These are phyloP conservation scores for Penicillium brevicompactum DNA, from an alignment of 2,329 filamentous ascomycete genomes.

Conservation along the genomic window DNA sequence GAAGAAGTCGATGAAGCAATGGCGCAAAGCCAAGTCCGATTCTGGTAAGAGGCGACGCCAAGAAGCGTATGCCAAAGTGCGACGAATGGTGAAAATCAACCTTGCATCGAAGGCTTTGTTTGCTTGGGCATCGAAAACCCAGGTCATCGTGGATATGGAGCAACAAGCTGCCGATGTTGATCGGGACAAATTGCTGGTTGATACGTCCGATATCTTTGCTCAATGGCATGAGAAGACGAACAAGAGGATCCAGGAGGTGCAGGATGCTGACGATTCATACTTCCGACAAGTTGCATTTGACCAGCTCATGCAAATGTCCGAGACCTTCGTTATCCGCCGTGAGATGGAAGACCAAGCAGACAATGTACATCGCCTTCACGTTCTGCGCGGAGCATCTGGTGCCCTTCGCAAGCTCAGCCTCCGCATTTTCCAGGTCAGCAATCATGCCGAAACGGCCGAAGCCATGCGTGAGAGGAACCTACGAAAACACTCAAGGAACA, in stretches of 20 bases:
- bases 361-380: conserved; percentile 49
- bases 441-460: conserved; percentile 54
- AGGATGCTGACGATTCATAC: conserved; percentile 42
- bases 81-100: conserved; percentile 57
- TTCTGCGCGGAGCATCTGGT: conserved; percentile 49
- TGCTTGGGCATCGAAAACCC: conserved; percentile 40
- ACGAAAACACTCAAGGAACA: conserved; percentile 56
- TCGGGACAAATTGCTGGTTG: conserved; percentile 36
- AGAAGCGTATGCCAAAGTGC: conserved; percentile 57
- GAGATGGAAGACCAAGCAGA: conserved; percentile 49
- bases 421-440: conserved; percentile 57
- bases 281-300: conserved; percentile 41
- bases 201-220: conserved; percentile 40
- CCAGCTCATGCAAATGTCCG: conserved; percentile 41
- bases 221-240: conserved; percentile 47
- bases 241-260: conserved; percentile 35
- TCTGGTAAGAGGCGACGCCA: conserved; percentile 56
- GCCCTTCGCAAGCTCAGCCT: conserved; percentile 61
- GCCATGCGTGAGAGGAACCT: conserved; percentile 56
- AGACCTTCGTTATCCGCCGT: conserved; percentile 34
- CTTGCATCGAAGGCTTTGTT: conserved; percentile 50
- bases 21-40: conserved; percentile 54
- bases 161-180: conserved; percentile 41
- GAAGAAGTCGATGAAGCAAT: conserved; percentile 52
- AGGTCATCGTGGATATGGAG: conserved; percentile 38